Evolutionary conservation across 1,284 basidiomycete genomes (phyloP), one percentile per base, ranked within the genome.

Genomic region (Boletus semigastroideus): DNA sequence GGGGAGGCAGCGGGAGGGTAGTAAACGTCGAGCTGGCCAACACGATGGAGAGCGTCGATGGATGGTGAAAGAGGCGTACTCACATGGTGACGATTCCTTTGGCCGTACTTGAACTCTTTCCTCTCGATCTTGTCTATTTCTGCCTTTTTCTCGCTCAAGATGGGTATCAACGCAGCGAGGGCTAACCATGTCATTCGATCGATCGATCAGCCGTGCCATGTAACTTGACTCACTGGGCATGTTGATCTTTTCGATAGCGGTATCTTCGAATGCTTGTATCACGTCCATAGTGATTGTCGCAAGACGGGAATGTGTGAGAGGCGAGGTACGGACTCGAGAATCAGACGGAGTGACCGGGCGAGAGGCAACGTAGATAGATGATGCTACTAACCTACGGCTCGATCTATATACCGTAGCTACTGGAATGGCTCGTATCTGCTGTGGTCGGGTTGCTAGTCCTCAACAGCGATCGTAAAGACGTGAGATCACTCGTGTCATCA

Each of bases 71-170:
- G 13, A 0, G 9, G 0, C n/a, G 27, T 22, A 62, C 69, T 43
- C 61, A 83, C 84, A 63, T 81, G 68, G 56, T 86, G 82, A 38
- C 84, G 70, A 12, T 78, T 75, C 1, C 69, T 74, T 10, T 66
- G 48, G 6, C 83, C 83, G 59, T 81, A 86, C 49, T 74, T 66
- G 68, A 84, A 84, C 3, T 80, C 80, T 58, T 74, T 77, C 45
- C 71, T 69, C 4, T 78, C 70, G 13, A 76, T 65, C 44, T 63
- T 61, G 20, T 71, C 55, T 42, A 82, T 82, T 14, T 72, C 68
- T 13, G 60, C 60, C 10, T 72, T 72, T 16, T 67, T 72, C 25
- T 69, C 65, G 51, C 76, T 71, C 7, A 82, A 60, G 12, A 77
- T 52, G 10, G 77, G 76, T 31, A 68, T 49, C 51, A 86, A 80